Base-by-base conservation (phyloP, 805 yeast species). In the Saccharomycopsis selenospora region DNA sequence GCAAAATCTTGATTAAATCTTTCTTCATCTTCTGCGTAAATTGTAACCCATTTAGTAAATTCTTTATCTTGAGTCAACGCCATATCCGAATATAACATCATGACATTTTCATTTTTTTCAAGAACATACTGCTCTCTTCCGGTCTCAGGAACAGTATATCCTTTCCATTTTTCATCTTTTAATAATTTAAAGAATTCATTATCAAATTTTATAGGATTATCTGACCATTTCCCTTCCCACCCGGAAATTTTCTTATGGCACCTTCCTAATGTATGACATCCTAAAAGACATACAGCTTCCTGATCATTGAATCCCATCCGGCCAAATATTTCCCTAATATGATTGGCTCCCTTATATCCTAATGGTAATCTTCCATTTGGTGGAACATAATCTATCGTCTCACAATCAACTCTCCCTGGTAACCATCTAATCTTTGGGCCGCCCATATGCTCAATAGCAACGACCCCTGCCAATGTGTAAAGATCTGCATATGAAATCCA, bases 301-400 rank as follows among this genome's bases (percentile, higher is more conserved):
- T 63, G 61, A 56, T 72, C 77, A 43, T 61, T 64, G 55, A 74
- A 70, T 2, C 76, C 77, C 68, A 75, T 64, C 57, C 77, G 64
- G 29, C 53, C 49, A 57, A 76, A 76, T 3, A 75, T 68, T 27
- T 62, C 60, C 50, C 76, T 62, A 33, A 76, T 66, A 59, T 76
- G 75, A 40, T 63, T 61, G 1, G 73, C 67, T 47, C 68, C 73
- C 55, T 67, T 66, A 42, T 68, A 57, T 4, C 71, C 80, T 57
- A 72, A 73, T 3, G 81, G 80, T 54, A 76, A 64, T 56, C 74
- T 65, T n/a, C 76, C 75, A 54, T 67, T 68, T 11, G 71, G 71
- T 6, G 80, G 78, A 17, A 67, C 70, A 14, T 25, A 46, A 18
- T 54, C 49, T 36, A 55, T 60, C 30, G 53, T 61, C 3, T 51